Percentiles rank a stretch among this genome's conserved stretches.
Evolutionary conservation across 1,139 yeast genomes (phyloP).

Genomic region (Zygosaccharomyces pseudobailii): DNA sequence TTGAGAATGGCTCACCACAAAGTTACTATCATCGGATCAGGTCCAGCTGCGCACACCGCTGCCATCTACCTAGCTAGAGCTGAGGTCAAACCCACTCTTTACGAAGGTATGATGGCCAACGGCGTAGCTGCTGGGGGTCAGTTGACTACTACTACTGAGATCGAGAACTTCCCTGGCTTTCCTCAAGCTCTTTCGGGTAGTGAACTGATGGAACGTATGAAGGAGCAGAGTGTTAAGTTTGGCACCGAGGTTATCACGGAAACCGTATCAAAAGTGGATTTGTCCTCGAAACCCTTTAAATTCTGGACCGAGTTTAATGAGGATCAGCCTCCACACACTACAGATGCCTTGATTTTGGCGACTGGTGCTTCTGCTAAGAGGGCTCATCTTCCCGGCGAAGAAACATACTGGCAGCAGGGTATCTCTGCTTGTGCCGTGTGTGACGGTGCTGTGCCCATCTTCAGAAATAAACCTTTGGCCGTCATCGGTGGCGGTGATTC

Average conservation of each 20-base stretch:
- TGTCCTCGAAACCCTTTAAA: conserved; percentile 83
- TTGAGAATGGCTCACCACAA: conserved; percentile 73
- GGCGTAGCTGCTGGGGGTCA: conserved; percentile 99
- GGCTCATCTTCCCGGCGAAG: conserved; percentile 92
- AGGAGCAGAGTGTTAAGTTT: conserved; percentile 75
- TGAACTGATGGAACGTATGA: conserved; percentile 89
- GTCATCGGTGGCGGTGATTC: conserved; percentile 99
- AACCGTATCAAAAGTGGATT: conserved; percentile 86
- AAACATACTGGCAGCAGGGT: conserved; percentile 97
- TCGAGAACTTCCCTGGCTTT: conserved; percentile 97
- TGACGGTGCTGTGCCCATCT: conserved; percentile 98
- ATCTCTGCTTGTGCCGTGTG: conserved; percentile 99
- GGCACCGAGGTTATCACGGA: conserved; percentile 95
- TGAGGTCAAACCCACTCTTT: conserved; percentile 86
- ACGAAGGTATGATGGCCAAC: conserved; percentile 95
- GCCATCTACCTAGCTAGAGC: conserved; percentile 96
- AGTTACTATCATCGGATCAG: conserved; percentile 93
- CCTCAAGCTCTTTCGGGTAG: conserved; percentile 91
- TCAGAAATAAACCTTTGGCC: conserved; percentile 95
- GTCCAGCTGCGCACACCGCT: conserved; percentile 99
- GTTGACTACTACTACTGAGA: conserved; percentile 94
- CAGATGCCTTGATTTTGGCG: conserved; percentile 89
- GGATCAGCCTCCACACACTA: conserved; percentile 80
- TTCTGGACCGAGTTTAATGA: conserved; percentile 95
- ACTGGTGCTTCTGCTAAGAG: conserved; percentile 98